A percentile compares a stretch with the other conserved stretches of the same genome.
These are phyloP conservation scores for Oxyria digyna DNA, from an alignment of 148 eudicot genomes.

Conservation along the genomic window DNA sequence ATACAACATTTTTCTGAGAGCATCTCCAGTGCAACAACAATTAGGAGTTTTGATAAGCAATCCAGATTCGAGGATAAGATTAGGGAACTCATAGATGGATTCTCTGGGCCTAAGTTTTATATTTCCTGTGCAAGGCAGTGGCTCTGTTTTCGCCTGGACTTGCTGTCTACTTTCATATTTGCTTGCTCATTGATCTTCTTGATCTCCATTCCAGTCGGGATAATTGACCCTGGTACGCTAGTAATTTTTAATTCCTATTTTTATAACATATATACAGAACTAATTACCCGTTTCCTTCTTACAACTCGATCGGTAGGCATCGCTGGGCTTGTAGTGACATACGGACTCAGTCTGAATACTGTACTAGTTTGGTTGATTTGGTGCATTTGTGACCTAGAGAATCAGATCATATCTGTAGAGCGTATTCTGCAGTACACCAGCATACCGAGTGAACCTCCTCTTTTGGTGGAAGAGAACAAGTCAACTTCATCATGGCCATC, in stretches of 20 bases:
- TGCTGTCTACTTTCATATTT: conserved; percentile 35
- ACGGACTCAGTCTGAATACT: conserved; percentile 41
- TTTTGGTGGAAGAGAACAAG: conserved; percentile 32
- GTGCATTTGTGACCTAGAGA: conserved; percentile 36
- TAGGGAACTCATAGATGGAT: conserved; percentile 22
- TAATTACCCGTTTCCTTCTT: neutral
- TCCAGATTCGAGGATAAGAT: conserved; percentile 24
- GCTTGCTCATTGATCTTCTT: conserved; percentile 37
- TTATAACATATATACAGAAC: neutral
- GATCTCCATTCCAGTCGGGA: conserved; percentile 33
- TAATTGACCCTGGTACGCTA: conserved; percentile 38
- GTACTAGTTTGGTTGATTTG: conserved; percentile 29
- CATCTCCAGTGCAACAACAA: conserved; percentile 40
- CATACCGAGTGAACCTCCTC: conserved; percentile 47
- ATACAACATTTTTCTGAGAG: conserved; percentile 57
- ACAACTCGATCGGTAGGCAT: conserved; percentile 33
- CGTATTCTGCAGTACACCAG: conserved; percentile 45
- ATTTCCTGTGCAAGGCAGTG: conserved; percentile 32
- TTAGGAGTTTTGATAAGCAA: conserved; percentile 46
- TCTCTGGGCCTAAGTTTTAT: conserved; percentile 34
- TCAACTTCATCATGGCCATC: conserved; percentile 42
- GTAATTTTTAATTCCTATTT: no score
- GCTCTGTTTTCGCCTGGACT: conserved; percentile 45
- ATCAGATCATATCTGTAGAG: conserved; percentile 52
- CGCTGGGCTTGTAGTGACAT: conserved; percentile 54